Evolutionary conservation across 768 basidiomycete genomes (phyloP).

Genomic region (Paxillus ammoniavirescens): DNA sequence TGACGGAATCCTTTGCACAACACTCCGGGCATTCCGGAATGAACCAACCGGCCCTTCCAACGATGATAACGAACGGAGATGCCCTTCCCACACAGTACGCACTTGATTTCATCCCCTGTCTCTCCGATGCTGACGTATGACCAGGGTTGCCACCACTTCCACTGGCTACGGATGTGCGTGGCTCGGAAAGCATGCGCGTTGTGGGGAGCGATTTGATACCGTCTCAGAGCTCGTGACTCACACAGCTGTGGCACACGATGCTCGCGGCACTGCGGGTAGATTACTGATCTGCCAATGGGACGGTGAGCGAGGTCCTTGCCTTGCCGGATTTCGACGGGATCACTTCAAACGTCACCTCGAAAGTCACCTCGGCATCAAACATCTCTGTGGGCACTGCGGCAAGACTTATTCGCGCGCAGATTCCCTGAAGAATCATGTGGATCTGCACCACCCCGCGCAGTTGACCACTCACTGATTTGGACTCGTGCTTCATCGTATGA

Average conservation of each 20-base stretch:
- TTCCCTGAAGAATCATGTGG: neutral
- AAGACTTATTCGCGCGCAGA: conserved; percentile 6
- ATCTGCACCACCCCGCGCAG: neutral
- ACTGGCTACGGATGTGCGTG: neutral
- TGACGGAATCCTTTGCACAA: neutral
- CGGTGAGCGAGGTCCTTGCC: neutral
- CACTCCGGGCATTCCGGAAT: too few species aligned
- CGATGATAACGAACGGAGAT: neutral
- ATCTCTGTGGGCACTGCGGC: neutral
- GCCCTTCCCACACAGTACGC: neutral
- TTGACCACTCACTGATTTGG: neutral
- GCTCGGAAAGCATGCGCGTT: neutral
- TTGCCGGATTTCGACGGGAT: neutral
- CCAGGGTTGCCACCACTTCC: neutral
- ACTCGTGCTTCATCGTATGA: too few species aligned
- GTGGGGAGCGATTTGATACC: neutral
- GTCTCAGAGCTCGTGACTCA: conserved; percentile 10
- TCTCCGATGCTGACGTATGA: neutral
- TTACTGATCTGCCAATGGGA: conserved; percentile 6
- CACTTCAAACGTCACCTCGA: conserved; percentile 6
- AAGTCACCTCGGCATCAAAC: neutral
- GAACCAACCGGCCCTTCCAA: too few species aligned
- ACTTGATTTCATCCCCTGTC: neutral
- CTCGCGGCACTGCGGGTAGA: neutral
- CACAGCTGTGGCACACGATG: neutral